A percentile compares a stretch with the other conserved stretches of the same genome.
These are phyloP conservation scores for Tulasnella sp. DNA, from an alignment of 768 basidiomycete genomes.

Conservation along the genomic window DNA sequence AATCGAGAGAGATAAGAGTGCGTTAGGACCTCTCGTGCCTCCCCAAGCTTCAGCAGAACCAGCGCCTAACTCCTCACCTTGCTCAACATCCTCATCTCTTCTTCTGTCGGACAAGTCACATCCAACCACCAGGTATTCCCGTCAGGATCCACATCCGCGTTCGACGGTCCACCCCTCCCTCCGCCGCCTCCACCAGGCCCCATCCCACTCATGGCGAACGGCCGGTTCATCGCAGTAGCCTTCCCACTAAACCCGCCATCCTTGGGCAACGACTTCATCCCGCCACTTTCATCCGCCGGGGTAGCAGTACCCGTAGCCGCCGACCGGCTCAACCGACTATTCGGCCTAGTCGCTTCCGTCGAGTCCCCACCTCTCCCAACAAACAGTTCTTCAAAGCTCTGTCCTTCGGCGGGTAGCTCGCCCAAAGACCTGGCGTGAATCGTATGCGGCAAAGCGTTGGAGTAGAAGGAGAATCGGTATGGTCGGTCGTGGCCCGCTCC, in stretches of 20 bases:
- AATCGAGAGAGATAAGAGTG: background rate
- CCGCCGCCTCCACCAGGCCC: conserved; percentile 19
- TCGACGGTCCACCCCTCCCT: conserved; percentile 2
- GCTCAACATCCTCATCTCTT: conserved; percentile 95
- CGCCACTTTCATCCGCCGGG: background rate
- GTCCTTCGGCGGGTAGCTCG: conserved; percentile 89
- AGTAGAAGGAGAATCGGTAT: conserved; percentile 98
- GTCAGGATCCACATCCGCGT: conserved; percentile 47
- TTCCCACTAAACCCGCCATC: background rate
- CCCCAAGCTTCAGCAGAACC: background rate
- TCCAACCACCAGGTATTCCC: conserved; percentile 96
- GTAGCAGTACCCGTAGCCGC: background rate
- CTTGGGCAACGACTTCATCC: conserved; percentile 1
- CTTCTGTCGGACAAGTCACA: conserved; percentile 86
- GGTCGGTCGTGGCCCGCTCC: conserved; percentile 62
- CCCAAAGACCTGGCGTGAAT: conserved; percentile 90
- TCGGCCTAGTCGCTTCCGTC: background rate
- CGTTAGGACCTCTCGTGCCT: background rate
- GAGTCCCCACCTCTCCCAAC: conserved; percentile 30
- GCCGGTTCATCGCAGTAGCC: conserved; percentile 10
- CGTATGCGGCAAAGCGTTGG: conserved; percentile 81
- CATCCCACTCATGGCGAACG: conserved; percentile 4
- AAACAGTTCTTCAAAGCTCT: conserved; percentile 89
- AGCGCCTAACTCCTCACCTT: conserved; percentile 42
- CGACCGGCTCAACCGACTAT: background rate